Base-by-base conservation (phyloP, 2,329 filamentous ascomycete genomes). In the Uncinocarpus reesii region DNA sequence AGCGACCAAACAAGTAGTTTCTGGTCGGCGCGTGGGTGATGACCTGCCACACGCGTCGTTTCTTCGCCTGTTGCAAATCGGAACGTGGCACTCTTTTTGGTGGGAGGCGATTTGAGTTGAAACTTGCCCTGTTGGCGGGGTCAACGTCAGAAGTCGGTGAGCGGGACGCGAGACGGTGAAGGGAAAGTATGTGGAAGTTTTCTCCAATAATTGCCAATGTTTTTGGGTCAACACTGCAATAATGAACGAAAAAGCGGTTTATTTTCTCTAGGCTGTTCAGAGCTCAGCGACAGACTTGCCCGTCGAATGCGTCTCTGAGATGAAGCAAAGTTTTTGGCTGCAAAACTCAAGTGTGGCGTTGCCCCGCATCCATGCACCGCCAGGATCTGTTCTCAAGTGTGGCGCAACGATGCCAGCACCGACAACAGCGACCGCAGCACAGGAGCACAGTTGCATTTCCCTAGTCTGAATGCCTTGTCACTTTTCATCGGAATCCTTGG, bases 91-190 rank as follows among this genome's bases (percentile, higher is more conserved):
- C 32, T 15, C 41, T 11, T 15, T 34, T 34, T 15, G 5, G n/a
- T 18, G n/a, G 15, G n/a, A 28, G 24, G 3, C 8, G n/a, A 4
- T 5, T 5, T n/a, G n/a, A 28, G 20, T 16, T 18, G 23, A 42
- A 23, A 23, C 26, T 34, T 15, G 7, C n/a, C n/a, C n/a, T n/a
- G n/a, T 15, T 34, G 29, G 40, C 24, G 41, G 41, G 41, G 41
- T 43, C 10, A 24, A 16, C 32, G 18, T n/a, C n/a, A 35, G 32
- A 35, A 32, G 41, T 34, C 41, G 41, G 41, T 43, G 41, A 43
- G 24, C 15, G 20, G n/a, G 3, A 29, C 6, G 21, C 8, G 29
- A 43, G 41, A 43, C 29, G 28, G 41, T 43, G 41, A 43, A n/a
- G 24, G 29, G 15, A 31, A 42, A 21, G 23, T 18, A 16, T 29